Evolutionary conservation across 2,329 filamentous ascomycete genomes (phyloP).

Genomic region (Calonectria hawksworthii): DNA sequence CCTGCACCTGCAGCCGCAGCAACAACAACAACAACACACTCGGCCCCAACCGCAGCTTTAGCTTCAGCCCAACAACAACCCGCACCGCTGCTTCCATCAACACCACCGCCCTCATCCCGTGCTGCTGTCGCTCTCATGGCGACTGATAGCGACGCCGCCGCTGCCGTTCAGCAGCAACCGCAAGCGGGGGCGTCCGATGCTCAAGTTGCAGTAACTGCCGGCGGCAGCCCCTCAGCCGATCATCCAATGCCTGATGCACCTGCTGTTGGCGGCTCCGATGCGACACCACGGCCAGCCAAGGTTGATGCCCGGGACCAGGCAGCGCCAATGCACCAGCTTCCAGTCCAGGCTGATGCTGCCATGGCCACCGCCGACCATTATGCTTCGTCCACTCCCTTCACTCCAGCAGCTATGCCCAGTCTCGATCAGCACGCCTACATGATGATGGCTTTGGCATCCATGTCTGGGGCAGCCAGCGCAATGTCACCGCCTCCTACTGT

Average conservation of each 20-base stretch:
- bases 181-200: slow-evolving; percentile 35
- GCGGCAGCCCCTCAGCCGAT: slow-evolving; percentile 32
- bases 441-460: slow-evolving; percentile 61
- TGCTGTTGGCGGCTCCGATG: slow-evolving; percentile 21
- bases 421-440: slow-evolving; percentile 57
- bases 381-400: slow-evolving; percentile 52
- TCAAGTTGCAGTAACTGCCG: slow-evolving; percentile 27
- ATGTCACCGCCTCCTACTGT: slow-evolving; percentile 61
- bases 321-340: slow-evolving; percentile 39
- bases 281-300: slow-evolving; percentile 25
- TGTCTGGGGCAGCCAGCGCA: slow-evolving; percentile 52
- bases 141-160: slow-evolving; percentile 28
- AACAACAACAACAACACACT: slow-evolving; percentile 26
- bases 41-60: slow-evolving; percentile 21
- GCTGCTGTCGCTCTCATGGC: slow-evolving; percentile 24
- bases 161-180: slow-evolving; percentile 32
- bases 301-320: slow-evolving; percentile 33
- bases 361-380: slow-evolving; percentile 44
- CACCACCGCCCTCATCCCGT: slow-evolving; percentile 35
- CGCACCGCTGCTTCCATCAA: slow-evolving; percentile 37
- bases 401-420: slow-evolving; percentile 48
- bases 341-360: slow-evolving; percentile 28
- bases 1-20: not conserved
- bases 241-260: slow-evolving; percentile 41
- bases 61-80: slow-evolving; percentile 11